Evolutionary conservation across 768 basidiomycete genomes (phyloP), one percentile per base, ranked within the genome.

Genomic region (Suillus clintonianus): DNA sequence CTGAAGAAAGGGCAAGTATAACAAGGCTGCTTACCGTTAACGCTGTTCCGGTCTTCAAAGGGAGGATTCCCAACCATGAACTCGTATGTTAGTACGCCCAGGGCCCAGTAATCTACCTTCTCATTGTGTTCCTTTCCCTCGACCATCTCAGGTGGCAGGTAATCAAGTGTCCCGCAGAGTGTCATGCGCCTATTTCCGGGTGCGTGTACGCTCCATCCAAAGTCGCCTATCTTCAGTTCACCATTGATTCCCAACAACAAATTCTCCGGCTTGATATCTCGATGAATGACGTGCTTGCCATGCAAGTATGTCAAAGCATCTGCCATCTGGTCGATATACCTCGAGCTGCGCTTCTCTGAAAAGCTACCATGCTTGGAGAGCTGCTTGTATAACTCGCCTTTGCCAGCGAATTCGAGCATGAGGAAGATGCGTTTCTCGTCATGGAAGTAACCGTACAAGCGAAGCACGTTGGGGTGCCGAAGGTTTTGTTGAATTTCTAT

Each of bases 261-360:
- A 75, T 99, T 99, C 79, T 99, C 97, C 0, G 97, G 97, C 77
- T 99, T 99, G 80, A 99, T 99, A 71, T 99, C 97, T 37, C 97
- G 88, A 76, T 99, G 97, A 58, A 99, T 99, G 71, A 99, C 95
- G 72, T 99, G 96, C 73, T 99, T 99, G 59, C 83, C 80, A 73
- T 99, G 97, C 19, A 99, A 83, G 74, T 99, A 99, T 13, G 81
- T 81, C 51, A 99, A 79, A 4, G 97, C 97, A 76, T 99, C 97
- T 11, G 96, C 92, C 97, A 99, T 98, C 74, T 99, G 97, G 72
- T 94, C 91, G 69, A 98, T 90, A 75, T 99, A 99, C 74, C 95
- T 79, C 17, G 92, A 85, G 70, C 90, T 92, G 36, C 95, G 82
- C 72, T 89, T 89, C 81, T 99, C 97, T 19, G 89, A 87, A 80